Evolutionary conservation across 2,329 filamentous ascomycete genomes (phyloP), one percentile per base, ranked within the genome.

Genomic region (Aaosphaeria arxii): DNA sequence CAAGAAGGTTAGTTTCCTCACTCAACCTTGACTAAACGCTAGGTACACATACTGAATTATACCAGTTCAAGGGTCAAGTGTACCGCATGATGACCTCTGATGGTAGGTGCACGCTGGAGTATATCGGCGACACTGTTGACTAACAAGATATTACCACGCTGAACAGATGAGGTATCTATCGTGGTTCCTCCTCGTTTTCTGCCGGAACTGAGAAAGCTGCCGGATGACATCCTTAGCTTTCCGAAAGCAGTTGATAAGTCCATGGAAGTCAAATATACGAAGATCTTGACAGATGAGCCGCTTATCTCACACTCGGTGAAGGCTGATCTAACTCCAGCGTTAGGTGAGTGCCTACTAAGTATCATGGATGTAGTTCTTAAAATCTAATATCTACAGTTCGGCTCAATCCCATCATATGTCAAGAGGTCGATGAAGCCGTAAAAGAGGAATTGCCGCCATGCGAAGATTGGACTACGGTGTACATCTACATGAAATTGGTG

Each of bases 141-240:
- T 24, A 24, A 24, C 17, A 24, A 36, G 33, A 36, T 9, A 9
- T 9, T n/a, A 36, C 33, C 33, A 36, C 33, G 9, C n/a, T 36
- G 7, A 9, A 36, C 33, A 36, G 33, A 9, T 36, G 33, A 36
- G n/a, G n/a, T n/a, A 36, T 9, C 9, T 36, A 9, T 71, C 5
- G 54, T 71, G 4, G 43, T 71, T 17, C 57, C 59, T 39, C 40
- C 45, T n/a, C 55, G 45, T 28, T 58, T 70, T 28, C 47, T 69
- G 11, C 62, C 61, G 4, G 69, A 71, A 42, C 42, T 71, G 24
- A 52, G 63, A 39, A 67, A 57, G 36, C 52, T 69, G 11, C 56
- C 64, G 0, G 69, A 71, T 43, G 53, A 60, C 42, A 56, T 66
- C 30, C 56, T 71, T 40, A 68, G 59, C 40, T 67, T 71, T 40